These are phyloP conservation scores for Suillus decipiens DNA, from an alignment of 768 basidiomycete species.

Conservation along the genomic window DNA sequence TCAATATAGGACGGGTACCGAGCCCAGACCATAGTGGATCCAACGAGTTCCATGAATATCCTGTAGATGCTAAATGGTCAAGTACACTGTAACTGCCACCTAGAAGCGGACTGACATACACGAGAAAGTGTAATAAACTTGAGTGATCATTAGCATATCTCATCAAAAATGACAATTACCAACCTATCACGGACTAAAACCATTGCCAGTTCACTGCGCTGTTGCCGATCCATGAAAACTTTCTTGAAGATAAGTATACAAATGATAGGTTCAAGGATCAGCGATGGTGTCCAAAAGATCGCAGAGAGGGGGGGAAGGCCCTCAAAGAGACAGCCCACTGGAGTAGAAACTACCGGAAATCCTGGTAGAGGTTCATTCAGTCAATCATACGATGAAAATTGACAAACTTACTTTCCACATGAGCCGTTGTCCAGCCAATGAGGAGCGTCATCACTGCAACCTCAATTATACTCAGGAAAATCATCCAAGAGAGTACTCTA, in stretches of 20 bases:
- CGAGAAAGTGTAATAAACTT: constrained; percentile 27
- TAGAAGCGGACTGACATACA: constrained; percentile 14
- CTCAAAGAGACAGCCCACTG: constrained; percentile 24
- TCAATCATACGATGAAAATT: neutral
- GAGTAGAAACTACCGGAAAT: constrained; percentile 22
- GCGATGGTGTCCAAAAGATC: constrained; percentile 26
- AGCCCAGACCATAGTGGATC: constrained; percentile 23
- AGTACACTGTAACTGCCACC: neutral
- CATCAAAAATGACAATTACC: constrained; percentile 2
- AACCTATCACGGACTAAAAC: constrained; percentile 16
- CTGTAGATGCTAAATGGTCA: constrained; percentile 13
- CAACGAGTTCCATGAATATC: constrained; percentile 21
- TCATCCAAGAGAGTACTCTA: constrained; percentile 7
- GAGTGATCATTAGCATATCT: neutral
- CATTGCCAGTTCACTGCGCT: constrained; percentile 8
- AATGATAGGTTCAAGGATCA: constrained; percentile 27
- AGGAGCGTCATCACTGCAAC: constrained; percentile 11
- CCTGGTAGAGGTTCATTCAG: constrained; percentile 11
- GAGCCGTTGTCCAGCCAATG: constrained; percentile 10
- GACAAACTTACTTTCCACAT: constrained; percentile 11
- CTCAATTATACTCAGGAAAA: constrained; percentile 8
- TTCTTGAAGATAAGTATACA: constrained; percentile 24
- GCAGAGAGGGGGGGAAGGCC: constrained; percentile 21
- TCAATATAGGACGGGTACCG: constrained; percentile 20
- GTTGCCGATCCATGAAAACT: constrained; percentile 13